phyloP scores from a whole-genome alignment of 2,329 filamentous ascomycete species.

The Pseudocercospora cruenta region DNA sequence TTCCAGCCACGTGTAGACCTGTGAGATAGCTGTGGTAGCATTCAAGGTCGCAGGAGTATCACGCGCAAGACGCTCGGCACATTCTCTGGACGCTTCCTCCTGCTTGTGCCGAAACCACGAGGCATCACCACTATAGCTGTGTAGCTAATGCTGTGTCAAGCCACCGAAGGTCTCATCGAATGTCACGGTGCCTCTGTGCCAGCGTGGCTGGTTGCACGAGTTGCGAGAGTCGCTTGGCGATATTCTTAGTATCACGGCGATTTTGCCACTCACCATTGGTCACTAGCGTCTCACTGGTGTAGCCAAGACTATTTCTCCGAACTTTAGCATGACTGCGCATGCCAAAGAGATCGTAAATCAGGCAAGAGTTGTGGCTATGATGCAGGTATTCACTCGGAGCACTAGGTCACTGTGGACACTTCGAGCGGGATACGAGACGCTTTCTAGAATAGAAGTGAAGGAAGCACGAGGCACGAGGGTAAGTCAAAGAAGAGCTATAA shows the following conservation, averaged over 20 bases:
- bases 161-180: not conserved
- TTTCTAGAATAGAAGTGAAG: constrained; percentile 5
- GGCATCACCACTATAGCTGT: not conserved
- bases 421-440: not conserved
- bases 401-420: not conserved
- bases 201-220: constrained; percentile 2
- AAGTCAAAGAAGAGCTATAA: constrained; percentile 2
- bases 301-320: constrained; percentile 2
- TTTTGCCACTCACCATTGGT: not conserved
- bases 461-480: not conserved
- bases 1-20: not conserved
- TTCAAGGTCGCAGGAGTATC: not conserved
- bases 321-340: constrained; percentile 5
- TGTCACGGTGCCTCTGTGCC: constrained; percentile 3
- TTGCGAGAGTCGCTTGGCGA: not conserved
- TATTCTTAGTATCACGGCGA: constrained; percentile 4
- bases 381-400: constrained; percentile 4
- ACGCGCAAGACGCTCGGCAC: not conserved
- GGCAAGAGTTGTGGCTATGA: not conserved
- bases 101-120: not conserved
- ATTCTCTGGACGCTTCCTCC: not conserved
- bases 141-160: constrained; percentile 2
- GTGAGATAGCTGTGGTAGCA: not conserved
- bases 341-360: not conserved
- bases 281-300: constrained; percentile 2